Evolutionary conservation across 768 basidiomycete species (phyloP).

Genomic region (Multifurca ochricompacta): DNA sequence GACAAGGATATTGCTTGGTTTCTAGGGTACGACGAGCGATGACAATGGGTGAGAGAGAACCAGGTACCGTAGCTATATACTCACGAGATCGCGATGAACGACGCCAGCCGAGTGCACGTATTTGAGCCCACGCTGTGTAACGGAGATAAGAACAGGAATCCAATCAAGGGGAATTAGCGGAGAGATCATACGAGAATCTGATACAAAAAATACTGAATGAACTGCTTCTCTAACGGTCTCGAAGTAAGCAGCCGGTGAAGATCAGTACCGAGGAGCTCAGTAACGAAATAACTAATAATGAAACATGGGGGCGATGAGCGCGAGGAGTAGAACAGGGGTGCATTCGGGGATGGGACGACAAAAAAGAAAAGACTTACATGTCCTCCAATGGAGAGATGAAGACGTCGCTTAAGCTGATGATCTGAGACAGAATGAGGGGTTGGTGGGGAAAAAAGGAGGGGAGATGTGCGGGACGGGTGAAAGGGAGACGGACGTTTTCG

Average conservation of each 20-base stretch:
- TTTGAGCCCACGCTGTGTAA: constrained; percentile 82
- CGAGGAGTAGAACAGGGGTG: background rate
- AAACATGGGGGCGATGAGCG: background rate
- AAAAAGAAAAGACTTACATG: constrained; percentile 51
- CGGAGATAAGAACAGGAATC: background rate
- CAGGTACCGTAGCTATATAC: constrained; percentile 24
- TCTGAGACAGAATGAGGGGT: constrained; percentile 40
- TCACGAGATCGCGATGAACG: constrained; percentile 90
- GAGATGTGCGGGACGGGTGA: constrained; percentile 1
- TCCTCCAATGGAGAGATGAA: constrained; percentile 99
- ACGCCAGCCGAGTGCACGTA: constrained; percentile 99
- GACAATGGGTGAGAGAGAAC: constrained; percentile 3
- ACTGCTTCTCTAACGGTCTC: constrained; percentile 96
- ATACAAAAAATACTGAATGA: constrained; percentile 99
- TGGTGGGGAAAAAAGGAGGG: constrained; percentile 1
- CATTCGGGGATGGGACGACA: too few relatives aligned
- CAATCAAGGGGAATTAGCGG: background rate
- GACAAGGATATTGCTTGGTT: constrained; percentile 98
- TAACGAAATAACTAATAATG: constrained; percentile 85
- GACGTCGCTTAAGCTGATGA: constrained; percentile 97
- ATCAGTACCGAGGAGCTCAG: constrained; percentile 96
- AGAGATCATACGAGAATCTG: constrained; percentile 76
- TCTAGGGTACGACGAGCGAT: constrained; percentile 38
- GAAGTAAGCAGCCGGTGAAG: constrained; percentile 95
- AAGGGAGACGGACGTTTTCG: constrained; percentile 66